Evolutionary conservation across 768 basidiomycete species (phyloP).

Genomic region (Nidularia pulvinata): DNA sequence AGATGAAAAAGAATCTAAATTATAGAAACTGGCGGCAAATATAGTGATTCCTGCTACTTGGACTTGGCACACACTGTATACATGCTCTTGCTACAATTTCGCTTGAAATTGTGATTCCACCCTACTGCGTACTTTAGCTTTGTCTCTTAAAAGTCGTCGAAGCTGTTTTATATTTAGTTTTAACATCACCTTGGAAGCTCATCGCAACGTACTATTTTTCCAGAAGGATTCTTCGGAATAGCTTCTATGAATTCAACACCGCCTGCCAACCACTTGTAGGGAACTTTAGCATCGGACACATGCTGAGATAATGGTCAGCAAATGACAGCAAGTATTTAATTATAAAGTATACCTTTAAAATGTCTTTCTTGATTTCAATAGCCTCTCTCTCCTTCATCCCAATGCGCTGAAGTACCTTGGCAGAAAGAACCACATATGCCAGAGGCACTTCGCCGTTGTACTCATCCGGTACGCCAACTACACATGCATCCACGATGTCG

Average conservation of each 20-base stretch:
- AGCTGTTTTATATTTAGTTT: too few relatives aligned
- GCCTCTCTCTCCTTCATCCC: too few relatives aligned
- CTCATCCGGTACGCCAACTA: conserved; percentile 70
- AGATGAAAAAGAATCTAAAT: too few relatives aligned
- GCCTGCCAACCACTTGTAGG: conserved; percentile 61
- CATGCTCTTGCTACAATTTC: background rate
- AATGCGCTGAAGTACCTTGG: conserved; percentile 18
- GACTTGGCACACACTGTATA: background rate
- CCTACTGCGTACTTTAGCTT: conserved; percentile 28
- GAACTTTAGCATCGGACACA: conserved; percentile 55
- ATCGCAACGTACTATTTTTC: conserved; percentile 50
- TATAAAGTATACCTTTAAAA: too few relatives aligned
- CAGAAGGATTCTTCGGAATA: conserved; percentile 72
- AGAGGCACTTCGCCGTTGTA: conserved; percentile 76
- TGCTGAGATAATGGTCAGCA: conserved; percentile 30
- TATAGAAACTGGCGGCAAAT: too few relatives aligned
- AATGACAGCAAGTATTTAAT: too few relatives aligned
- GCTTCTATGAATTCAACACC: conserved; percentile 62
- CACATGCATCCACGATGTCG: conserved; percentile 61
- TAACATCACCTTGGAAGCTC: too few relatives aligned
- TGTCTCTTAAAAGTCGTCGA: conserved; percentile 51
- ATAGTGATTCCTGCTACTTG: too few relatives aligned
- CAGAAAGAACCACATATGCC: conserved; percentile 62
- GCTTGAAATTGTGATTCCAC: background rate
- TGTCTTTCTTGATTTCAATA: too few relatives aligned